Evolutionary conservation across 2,329 filamentous ascomycete species (phyloP).

Genomic region (Penicillium janthinellum): DNA sequence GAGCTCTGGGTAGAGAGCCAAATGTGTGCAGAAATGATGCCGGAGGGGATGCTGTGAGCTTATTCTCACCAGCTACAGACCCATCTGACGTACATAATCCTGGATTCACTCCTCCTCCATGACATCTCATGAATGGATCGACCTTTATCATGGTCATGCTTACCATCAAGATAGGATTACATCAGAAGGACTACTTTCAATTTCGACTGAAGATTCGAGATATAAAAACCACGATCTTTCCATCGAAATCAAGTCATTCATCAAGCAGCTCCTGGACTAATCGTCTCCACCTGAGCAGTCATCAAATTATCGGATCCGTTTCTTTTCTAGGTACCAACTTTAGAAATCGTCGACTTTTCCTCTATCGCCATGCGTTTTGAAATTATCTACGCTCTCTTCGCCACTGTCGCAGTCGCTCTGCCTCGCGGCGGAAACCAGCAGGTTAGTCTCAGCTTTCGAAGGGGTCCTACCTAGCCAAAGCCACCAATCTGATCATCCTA

Average conservation of each 20-base stretch:
- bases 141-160: not conserved
- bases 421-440: constrained; percentile 9
- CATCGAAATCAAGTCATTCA: not conserved
- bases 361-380: constrained; percentile 14
- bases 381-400: constrained; percentile 7
- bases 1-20: not conserved
- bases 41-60: not conserved
- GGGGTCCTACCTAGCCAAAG: not conserved
- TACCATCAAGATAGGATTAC: not conserved
- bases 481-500: not conserved
- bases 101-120: not conserved
- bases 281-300: not conserved
- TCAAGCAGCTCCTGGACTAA: not conserved
- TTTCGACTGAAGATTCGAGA: too few species aligned
- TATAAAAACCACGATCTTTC: not conserved
- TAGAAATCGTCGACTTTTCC: not conserved
- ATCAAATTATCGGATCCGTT: not conserved
- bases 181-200: not conserved
- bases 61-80: not conserved
- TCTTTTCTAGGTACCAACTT: not conserved
- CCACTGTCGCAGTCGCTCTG: constrained; percentile 5
- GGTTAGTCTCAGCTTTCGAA: not conserved
- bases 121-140: not conserved
- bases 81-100: not conserved
- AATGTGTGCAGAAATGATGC: not conserved